Base-by-base conservation (phyloP, 1,139 yeast species). In the Debaryomyces fabryi region DNA sequence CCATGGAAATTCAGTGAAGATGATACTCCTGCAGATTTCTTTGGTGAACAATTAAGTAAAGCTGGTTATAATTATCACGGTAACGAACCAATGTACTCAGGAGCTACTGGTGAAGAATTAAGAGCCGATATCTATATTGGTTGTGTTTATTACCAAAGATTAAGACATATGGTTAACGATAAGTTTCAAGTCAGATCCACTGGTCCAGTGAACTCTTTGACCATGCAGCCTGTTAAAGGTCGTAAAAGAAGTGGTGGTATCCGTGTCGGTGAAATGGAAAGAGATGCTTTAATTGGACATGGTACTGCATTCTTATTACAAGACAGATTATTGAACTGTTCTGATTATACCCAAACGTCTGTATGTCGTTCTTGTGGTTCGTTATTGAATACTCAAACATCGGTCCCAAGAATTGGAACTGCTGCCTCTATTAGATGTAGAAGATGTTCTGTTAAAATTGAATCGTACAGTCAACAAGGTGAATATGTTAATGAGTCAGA, bases 151-250 rank as follows among this genome's bases (percentile, higher is more conserved):
- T 93, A 93, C 74, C 99, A 93, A 78, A 85, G 99, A 76, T 82
- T 95, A 76, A 86, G 99, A 78, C 99, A 93, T 72, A 93, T 95
- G 99, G 99, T 95, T 55, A 93, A 93, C 77, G 99, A 93, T 70
- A 93, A 93, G 81, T 93, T 90, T 87, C 99, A 95, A 76, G 99
- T 93, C 49, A 87, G 99, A 74, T 89, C 97, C 6, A 93, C 99
- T 15, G 99, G 99, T 64, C 98, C 99, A 5, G 98, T 93, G 35
- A 92, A 92, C 70, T 84, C 96, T 33, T 80, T 93, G 63, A 95
- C 99, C 15, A 92, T 93, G 97, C 99, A 93, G 78, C 99, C 99
- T 42, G 99, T 93, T 51, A 93, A 95, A 76, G 99, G 99, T 63
- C 87, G 99, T 76, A 95, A 93, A 85, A 85, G 99, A 74, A 85